phyloP scores from a whole-genome alignment of 352 stramenopile genomes.

The Hyaloperonospora arabidopsidis region DNA sequence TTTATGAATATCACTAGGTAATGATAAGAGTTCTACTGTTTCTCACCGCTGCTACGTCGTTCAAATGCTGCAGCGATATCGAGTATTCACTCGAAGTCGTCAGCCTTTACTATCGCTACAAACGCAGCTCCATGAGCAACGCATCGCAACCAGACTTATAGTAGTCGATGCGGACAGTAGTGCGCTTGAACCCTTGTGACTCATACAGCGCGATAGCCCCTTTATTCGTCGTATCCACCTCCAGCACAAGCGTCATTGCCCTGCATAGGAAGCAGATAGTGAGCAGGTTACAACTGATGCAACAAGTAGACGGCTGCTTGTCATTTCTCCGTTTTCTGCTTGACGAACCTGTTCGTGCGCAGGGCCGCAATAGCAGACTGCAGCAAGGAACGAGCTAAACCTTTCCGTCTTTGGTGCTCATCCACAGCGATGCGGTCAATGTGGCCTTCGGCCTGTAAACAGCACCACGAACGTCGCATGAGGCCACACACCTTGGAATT shows the following conservation, averaged over 20 bases:
- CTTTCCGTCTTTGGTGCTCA: conserved; percentile 23
- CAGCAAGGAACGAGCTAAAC: conserved; percentile 30
- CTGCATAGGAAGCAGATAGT: conserved; percentile 3
- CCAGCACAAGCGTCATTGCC: conserved; percentile 19
- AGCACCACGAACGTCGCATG: not conserved
- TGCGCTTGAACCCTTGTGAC: conserved; percentile 27
- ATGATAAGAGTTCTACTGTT: too few species aligned
- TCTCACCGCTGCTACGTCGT: too few species aligned
- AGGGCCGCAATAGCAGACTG: conserved; percentile 27
- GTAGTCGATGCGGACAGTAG: conserved; percentile 29
- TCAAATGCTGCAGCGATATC: too few species aligned
- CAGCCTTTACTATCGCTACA: conserved; percentile 4
- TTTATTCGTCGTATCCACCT: conserved; percentile 29
- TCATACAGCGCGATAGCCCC: conserved; percentile 38
- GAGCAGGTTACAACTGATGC: not conserved
- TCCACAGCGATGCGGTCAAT: conserved; percentile 45
- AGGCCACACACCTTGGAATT: not conserved
- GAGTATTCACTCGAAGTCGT: too few species aligned
- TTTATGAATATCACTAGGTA: too few species aligned
- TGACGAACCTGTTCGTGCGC: conserved; percentile 21
- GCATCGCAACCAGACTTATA: conserved; percentile 37
- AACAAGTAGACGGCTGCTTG: not conserved
- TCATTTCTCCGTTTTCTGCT: not conserved
- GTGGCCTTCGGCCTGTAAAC: conserved; percentile 27
- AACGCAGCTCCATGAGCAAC: conserved; percentile 31